phyloP scores from a whole-genome alignment of 257 asterid genomes.

The Gardenia jasminoides region DNA sequence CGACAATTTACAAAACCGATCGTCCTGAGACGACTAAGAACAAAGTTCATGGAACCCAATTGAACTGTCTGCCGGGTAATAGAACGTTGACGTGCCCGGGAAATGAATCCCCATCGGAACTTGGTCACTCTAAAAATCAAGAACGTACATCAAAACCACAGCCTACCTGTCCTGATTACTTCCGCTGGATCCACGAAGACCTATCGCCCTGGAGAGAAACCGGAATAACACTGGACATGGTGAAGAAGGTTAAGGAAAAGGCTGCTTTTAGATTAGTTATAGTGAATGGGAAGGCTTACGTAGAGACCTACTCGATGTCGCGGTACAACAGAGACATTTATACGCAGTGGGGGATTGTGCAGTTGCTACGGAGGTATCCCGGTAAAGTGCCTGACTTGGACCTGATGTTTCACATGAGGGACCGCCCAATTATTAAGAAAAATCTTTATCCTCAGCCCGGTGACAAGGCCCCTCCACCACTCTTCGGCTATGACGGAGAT shows the following conservation, averaged over 20 bases:
- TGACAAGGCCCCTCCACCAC: conserved; percentile 27
- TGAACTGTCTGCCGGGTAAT: conserved; percentile 19
- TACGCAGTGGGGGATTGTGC: conserved; percentile 37
- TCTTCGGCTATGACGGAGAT: conserved; percentile 30
- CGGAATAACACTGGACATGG: conserved; percentile 32
- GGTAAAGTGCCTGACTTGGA: conserved; percentile 38
- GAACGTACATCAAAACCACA: conserved; percentile 2
- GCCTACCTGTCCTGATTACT: conserved; percentile 26
- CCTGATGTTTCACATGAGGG: conserved; percentile 25
- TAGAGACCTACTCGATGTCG: conserved; percentile 16
- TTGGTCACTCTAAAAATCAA: background rate
- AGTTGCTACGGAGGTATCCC: conserved; percentile 34
- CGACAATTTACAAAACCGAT: too few species aligned
- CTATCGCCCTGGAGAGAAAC: conserved; percentile 35
- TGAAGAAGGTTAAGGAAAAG: conserved; percentile 16
- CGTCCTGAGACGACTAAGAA: background rate
- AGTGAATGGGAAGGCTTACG: conserved; percentile 29
- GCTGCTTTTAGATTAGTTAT: conserved; percentile 32
- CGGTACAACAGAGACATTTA: conserved; percentile 22
- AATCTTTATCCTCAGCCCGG: conserved; percentile 11
- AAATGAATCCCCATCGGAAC: conserved; percentile 23
- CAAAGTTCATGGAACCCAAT: conserved; percentile 10
- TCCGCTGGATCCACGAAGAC: conserved; percentile 36
- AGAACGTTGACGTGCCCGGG: conserved; percentile 20
- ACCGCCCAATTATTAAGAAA: conserved; percentile 25